Percentiles rank a stretch among this genome's conserved stretches.
Evolutionary conservation across 2,329 filamentous ascomycete genomes (phyloP).

Genomic region (Cladophialophora chaetospira): DNA sequence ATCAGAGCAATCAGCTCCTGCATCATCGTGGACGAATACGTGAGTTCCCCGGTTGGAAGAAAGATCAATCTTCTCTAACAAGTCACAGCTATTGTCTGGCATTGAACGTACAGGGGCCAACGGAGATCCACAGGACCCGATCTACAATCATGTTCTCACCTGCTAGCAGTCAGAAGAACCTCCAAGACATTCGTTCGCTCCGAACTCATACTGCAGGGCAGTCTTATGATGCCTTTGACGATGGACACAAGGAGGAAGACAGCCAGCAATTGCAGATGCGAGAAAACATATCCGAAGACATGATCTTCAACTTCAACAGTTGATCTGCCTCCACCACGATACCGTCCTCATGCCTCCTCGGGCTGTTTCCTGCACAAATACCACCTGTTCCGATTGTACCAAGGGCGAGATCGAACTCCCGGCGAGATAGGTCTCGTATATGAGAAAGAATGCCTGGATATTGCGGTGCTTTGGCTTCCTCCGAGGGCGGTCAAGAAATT

Average conservation of each 20-base stretch:
- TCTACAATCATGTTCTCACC: slow-evolving; percentile 61
- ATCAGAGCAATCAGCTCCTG: slow-evolving; percentile 44
- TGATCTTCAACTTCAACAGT: slow-evolving; percentile 53
- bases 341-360: slow-evolving; percentile 52
- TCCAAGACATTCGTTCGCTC: slow-evolving; percentile 55
- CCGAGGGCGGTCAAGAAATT: slow-evolving; percentile 53
- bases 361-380: slow-evolving; percentile 49
- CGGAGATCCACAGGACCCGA: too few relatives aligned
- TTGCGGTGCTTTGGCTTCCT: slow-evolving; percentile 52
- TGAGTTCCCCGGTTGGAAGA: too few relatives aligned
- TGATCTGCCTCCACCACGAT: slow-evolving; percentile 53
- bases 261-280: slow-evolving; percentile 25
- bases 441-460: slow-evolving; percentile 46
- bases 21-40: slow-evolving; percentile 55
- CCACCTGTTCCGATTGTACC: slow-evolving; percentile 45
- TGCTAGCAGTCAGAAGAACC: slow-evolving; percentile 59
- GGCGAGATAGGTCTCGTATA: slow-evolving; percentile 30
- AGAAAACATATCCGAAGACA: slow-evolving; percentile 40
- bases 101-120: too few relatives aligned
- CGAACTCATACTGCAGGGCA: slow-evolving; percentile 55
- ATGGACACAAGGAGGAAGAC: slow-evolving; percentile 37
- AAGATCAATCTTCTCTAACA: too few relatives aligned
- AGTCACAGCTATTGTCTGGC: too few relatives aligned
- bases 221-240: slow-evolving; percentile 42
- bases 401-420: slow-evolving; percentile 39